These are phyloP conservation scores for Phytophthora hybrid DNA, from an alignment of 352 stramenopile genomes.

Conservation along the genomic window DNA sequence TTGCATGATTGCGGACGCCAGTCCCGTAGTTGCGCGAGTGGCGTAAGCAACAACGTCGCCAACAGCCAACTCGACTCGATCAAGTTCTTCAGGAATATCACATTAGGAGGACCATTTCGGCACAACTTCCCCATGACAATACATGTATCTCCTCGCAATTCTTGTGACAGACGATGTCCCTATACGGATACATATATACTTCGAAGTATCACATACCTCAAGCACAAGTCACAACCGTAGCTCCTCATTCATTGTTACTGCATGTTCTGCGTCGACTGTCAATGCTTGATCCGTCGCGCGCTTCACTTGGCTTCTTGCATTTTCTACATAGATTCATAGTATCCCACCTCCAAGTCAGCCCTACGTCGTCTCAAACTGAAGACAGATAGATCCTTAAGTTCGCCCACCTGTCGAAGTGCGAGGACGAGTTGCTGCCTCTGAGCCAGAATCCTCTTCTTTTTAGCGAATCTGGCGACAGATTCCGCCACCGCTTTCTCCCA, in stretches of 20 bases:
- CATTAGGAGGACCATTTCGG: too few relatives aligned
- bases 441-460: conserved; percentile 51
- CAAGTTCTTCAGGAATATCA: too few relatives aligned
- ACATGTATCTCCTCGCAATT: neutral
- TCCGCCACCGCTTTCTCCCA: conserved; percentile 58
- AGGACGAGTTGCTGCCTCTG: conserved; percentile 63
- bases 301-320: neutral
- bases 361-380: neutral
- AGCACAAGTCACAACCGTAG: neutral
- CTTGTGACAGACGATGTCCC: neutral
- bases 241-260: neutral
- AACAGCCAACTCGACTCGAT: neutral
- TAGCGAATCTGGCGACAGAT: conserved; percentile 52
- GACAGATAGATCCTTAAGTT: neutral
- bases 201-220: neutral
- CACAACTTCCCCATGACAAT: too few relatives aligned
- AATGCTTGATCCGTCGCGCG: too few relatives aligned
- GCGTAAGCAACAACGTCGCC: too few relatives aligned
- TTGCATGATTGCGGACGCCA: too few relatives aligned
- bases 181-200: neutral
- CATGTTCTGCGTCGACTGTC: too few relatives aligned
- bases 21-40: too few relatives aligned
- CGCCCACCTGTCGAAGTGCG: conserved; percentile 63
- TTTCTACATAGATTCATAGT: neutral
- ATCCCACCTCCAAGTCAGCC: neutral